phyloP scores from a whole-genome alignment of 495 filamentous ascomycete species.

The Aspergillus wentii region DNA sequence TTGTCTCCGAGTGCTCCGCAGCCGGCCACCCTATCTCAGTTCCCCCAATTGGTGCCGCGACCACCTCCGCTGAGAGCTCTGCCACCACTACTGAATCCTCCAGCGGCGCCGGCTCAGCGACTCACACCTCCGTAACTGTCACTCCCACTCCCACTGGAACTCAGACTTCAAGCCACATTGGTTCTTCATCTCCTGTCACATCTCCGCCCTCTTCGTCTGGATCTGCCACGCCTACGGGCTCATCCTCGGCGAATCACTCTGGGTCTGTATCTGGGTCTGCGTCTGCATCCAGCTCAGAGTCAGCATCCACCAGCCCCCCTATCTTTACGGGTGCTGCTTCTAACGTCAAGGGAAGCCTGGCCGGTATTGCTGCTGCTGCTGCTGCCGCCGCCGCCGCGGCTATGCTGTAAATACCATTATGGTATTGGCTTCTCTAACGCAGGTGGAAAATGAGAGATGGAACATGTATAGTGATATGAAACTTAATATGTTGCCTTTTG shows the following conservation, averaged over 20 bases:
- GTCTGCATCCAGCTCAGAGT: conserved; percentile 6
- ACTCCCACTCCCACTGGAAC: no score
- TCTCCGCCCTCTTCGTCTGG: conserved; percentile 1
- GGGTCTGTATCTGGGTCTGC: conserved; percentile 4
- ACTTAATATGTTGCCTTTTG: no score
- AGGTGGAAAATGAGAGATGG: neutral
- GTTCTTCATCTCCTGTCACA: neutral
- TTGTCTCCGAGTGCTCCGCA: conserved; percentile 27
- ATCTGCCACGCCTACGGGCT: conserved; percentile 1
- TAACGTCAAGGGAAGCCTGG: conserved; percentile 24
- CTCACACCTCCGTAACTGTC: no score
- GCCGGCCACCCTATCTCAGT: conserved; percentile 36
- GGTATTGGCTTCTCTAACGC: neutral
- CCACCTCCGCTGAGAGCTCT: neutral
- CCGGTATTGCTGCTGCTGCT: conserved; percentile 23
- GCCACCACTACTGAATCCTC: conserved; percentile 11
- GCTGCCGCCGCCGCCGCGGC: conserved; percentile 22
- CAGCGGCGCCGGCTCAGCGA: no score
- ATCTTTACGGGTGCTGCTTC: conserved; percentile 19
- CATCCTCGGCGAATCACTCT: conserved; percentile 8
- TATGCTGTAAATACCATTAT: conserved; percentile 27
- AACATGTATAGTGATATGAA: no score
- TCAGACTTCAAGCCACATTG: no score
- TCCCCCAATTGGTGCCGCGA: conserved; percentile 18
- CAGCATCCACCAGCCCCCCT: conserved; percentile 12